Percentiles rank a stretch among this genome's conserved stretches.
phyloP scores from a whole-genome alignment of 352 stramenopile species.

The Phytopythium ostracodes region DNA sequence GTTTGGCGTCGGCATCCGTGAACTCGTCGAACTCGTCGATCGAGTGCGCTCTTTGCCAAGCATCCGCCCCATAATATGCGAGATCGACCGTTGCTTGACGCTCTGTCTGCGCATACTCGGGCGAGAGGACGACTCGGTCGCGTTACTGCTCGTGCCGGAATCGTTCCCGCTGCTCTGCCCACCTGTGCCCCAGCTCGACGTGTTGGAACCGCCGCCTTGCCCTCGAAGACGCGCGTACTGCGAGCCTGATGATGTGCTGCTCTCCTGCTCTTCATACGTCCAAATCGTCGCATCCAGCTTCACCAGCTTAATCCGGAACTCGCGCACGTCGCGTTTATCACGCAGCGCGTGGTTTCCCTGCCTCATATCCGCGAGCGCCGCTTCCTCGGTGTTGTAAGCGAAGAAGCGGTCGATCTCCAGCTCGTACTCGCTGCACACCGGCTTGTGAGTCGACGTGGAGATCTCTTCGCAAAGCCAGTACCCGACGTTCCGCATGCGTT shows the following conservation, averaged over 20 bases:
- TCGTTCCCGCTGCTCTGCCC: constrained; percentile 24
- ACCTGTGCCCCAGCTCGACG: constrained; percentile 16
- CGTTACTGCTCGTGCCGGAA: constrained; percentile 32
- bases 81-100: constrained; percentile 26
- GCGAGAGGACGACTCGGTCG: constrained; percentile 26
- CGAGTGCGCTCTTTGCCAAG: constrained; percentile 29
- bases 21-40: constrained; percentile 24
- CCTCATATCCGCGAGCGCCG: constrained; percentile 33
- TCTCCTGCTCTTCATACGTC: constrained; percentile 44
- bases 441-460: constrained; percentile 64
- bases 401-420: constrained; percentile 75
- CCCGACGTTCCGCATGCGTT: constrained; percentile 43
- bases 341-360: constrained; percentile 46
- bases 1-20: constrained; percentile 23
- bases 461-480: constrained; percentile 75
- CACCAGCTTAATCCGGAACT: constrained; percentile 70
- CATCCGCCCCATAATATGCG: constrained; percentile 25
- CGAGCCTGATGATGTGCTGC: constrained; percentile 12
- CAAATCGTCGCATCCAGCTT: constrained; percentile 79
- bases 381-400: constrained; percentile 61
- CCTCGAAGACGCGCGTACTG: constrained; percentile 18
- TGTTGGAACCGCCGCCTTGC: constrained; percentile 24
- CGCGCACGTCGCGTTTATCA: constrained; percentile 55
- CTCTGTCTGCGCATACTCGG: constrained; percentile 18
- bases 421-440: constrained; percentile 66